These are phyloP conservation scores for Zelopaecilomyces penicillatus DNA, from an alignment of 2,329 filamentous ascomycete species.

Conservation along the genomic window DNA sequence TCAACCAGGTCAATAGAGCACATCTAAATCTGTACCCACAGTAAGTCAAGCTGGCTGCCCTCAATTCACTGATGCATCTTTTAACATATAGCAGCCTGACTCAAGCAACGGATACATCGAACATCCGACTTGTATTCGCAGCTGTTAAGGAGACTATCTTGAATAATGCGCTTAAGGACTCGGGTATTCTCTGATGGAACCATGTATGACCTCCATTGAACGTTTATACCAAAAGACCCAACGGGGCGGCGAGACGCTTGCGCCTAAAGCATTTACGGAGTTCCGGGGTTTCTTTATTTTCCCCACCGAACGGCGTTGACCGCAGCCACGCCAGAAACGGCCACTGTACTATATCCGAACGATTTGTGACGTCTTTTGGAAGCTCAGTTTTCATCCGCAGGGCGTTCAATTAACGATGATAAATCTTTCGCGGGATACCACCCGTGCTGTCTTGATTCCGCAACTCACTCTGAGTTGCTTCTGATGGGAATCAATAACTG, in stretches of 20 bases:
- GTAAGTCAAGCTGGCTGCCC: conserved; percentile 44
- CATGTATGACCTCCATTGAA: not conserved
- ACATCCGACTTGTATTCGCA: conserved; percentile 94
- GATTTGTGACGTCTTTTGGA: too few relatives aligned
- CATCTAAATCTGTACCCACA: conserved; percentile 96
- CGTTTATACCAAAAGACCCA: conserved; percentile 6
- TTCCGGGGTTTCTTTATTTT: conserved; percentile 6
- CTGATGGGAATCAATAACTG: too few relatives aligned
- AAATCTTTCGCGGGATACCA: too few relatives aligned
- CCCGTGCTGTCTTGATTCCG: too few relatives aligned
- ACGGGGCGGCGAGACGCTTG: conserved; percentile 13
- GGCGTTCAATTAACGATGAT: too few relatives aligned
- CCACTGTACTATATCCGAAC: too few relatives aligned
- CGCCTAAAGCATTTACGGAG: conserved; percentile 14
- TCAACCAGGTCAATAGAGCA: conserved; percentile 95
- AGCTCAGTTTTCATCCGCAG: too few relatives aligned
- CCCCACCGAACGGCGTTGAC: not conserved
- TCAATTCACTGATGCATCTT: not conserved
- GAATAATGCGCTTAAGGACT: conserved; percentile 96
- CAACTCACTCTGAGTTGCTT: too few relatives aligned
- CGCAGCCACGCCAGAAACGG: too few relatives aligned
- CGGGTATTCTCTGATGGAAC: conserved; percentile 70
- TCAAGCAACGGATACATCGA: conserved; percentile 97
- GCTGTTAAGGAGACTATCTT: conserved; percentile 98
- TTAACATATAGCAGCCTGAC: conserved; percentile 58